Percentiles rank a stretch among this genome's conserved stretches.
These are phyloP conservation scores for Tolypocladium album DNA, from an alignment of 2,329 filamentous ascomycete species.

Conservation along the genomic window DNA sequence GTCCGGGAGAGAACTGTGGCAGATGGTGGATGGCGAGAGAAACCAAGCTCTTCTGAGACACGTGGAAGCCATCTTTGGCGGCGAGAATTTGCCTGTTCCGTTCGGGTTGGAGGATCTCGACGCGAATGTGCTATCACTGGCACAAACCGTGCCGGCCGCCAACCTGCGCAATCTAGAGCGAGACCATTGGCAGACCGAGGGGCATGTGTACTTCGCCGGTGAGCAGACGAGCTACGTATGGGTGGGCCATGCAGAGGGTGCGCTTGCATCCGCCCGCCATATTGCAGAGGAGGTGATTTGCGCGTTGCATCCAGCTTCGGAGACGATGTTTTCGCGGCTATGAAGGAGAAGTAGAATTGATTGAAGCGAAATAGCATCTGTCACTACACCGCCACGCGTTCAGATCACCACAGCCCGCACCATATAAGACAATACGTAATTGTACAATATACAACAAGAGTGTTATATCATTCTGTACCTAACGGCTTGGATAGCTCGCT, in stretches of 20 bases:
- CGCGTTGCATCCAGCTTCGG: background rate
- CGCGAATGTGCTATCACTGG: background rate
- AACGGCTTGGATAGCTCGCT: too few species aligned
- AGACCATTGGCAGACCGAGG: constrained; percentile 10
- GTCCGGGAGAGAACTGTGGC: constrained; percentile 6
- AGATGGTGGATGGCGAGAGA: constrained; percentile 3
- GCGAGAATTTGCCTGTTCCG: constrained; percentile 3
- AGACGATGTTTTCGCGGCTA: background rate
- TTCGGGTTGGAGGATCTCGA: constrained; percentile 4
- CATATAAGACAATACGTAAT: too few species aligned
- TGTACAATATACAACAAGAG: too few species aligned
- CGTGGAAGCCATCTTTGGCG: constrained; percentile 4
- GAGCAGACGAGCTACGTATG: constrained; percentile 10
- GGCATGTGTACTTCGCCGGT: constrained; percentile 10
- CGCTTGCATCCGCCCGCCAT: constrained; percentile 9
- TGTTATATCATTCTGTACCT: too few species aligned
- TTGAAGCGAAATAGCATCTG: background rate
- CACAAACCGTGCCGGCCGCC: constrained; percentile 3
- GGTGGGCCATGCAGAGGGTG: constrained; percentile 12
- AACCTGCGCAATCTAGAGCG: constrained; percentile 3
- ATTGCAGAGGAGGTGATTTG: constrained; percentile 6
- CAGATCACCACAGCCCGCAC: too few species aligned
- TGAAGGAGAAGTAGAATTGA: background rate
- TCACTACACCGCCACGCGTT: background rate
- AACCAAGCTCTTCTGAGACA: constrained; percentile 2